phyloP scores from a whole-genome alignment of 2,329 filamentous ascomycete genomes.

The Aspergillus texensis region DNA sequence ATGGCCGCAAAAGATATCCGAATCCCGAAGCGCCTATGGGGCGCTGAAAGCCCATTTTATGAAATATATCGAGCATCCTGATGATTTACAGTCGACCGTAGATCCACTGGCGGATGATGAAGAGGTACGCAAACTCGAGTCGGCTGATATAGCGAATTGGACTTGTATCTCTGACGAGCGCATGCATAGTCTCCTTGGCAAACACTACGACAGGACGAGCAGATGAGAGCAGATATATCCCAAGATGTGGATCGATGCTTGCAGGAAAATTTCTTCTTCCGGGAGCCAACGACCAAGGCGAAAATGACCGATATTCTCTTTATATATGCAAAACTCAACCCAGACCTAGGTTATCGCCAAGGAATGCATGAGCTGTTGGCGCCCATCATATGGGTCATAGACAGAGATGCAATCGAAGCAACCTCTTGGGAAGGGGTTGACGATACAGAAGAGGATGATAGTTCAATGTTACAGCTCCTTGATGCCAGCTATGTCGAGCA shows the following conservation, averaged over 20 bases:
- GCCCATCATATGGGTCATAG: constrained; percentile 81
- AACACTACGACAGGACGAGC: constrained; percentile 80
- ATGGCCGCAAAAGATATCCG: constrained; percentile 69
- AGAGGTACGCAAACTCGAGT: constrained; percentile 52
- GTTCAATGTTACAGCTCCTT: constrained; percentile 66
- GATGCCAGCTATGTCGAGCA: constrained; percentile 80
- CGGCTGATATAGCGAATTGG: constrained; percentile 47
- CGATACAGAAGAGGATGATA: constrained; percentile 45
- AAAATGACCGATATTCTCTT: constrained; percentile 89
- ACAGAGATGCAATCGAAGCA: constrained; percentile 74
- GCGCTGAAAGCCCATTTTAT: constrained; percentile 74
- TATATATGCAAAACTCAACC: constrained; percentile 91
- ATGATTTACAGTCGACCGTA: constrained; percentile 71
- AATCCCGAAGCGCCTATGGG: constrained; percentile 73
- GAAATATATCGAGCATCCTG: constrained; percentile 80
- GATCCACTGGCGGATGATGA: constrained; percentile 88
- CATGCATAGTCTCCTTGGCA: constrained; percentile 80
- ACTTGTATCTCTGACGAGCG: constrained; percentile 24
- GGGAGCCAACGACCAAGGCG: constrained; percentile 73
- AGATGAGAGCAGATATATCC: constrained; percentile 81
- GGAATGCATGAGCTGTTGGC: constrained; percentile 97
- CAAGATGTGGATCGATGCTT: constrained; percentile 92
- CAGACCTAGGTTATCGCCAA: constrained; percentile 87
- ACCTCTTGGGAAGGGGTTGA: constrained; percentile 36
- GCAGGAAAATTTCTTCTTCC: constrained; percentile 89